Percentiles rank a stretch among this genome's conserved stretches.
phyloP scores from a whole-genome alignment of 139 green algal genomes.

The Dunaliella sp. region DNA sequence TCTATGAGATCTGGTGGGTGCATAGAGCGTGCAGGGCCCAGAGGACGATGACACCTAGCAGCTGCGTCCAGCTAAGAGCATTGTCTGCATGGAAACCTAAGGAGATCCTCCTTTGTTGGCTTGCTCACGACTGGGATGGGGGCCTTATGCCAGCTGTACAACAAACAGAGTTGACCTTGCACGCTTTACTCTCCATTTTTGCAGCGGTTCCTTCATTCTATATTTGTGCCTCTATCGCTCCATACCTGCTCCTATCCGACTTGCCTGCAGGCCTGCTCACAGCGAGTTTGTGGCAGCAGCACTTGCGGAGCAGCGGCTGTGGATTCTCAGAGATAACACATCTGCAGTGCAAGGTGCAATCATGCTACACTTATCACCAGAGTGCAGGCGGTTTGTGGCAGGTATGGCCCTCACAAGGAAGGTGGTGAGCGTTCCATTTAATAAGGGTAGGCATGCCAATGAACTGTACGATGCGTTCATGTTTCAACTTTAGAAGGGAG shows the following conservation, averaged over 20 bases:
- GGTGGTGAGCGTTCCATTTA: too few species aligned
- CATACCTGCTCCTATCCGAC: background rate
- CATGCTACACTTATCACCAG: background rate
- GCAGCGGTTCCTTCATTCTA: background rate
- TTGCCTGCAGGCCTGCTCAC: background rate
- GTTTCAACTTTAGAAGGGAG: too few species aligned
- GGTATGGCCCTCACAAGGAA: too few species aligned
- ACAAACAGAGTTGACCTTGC: too few species aligned
- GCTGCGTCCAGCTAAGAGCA: too few species aligned
- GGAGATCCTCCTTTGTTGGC: too few species aligned
- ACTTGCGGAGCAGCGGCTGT: background rate
- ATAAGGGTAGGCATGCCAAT: too few species aligned
- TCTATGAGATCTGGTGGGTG: background rate
- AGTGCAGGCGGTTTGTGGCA: background rate
- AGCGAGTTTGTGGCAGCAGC: background rate
- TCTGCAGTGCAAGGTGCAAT: background rate
- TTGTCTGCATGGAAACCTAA: too few species aligned
- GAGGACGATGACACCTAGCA: background rate
- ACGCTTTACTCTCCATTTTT: background rate
- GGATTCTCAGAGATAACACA: background rate
- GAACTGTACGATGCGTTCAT: too few species aligned
- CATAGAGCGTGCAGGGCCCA: conserved; percentile 5
- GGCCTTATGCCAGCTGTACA: background rate
- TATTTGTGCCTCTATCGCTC: background rate
- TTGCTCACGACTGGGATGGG: background rate